A percentile compares a stretch with the other conserved stretches of the same genome.
Evolutionary conservation across 75 land plant genomes (phyloP).

Genomic region (Cryptomeria japonica): DNA sequence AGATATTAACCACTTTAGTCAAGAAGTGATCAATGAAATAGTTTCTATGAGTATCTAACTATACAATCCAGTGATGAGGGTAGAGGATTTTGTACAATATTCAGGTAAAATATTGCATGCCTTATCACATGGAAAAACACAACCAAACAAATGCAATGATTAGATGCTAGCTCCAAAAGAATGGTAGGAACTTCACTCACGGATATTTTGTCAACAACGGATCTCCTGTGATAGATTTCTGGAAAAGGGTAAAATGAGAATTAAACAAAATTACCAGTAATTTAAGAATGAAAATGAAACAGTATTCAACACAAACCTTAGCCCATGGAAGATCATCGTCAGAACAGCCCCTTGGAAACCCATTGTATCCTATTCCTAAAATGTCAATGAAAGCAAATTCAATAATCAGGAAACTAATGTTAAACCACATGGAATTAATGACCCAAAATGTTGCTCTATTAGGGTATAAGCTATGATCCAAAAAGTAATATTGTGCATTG

Average conservation of each 20-base stretch:
- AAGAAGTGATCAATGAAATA: neutral
- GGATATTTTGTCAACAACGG: conserved; percentile 91
- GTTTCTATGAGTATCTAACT: neutral
- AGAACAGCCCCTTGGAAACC: conserved; percentile 97
- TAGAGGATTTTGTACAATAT: neutral
- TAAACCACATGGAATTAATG: neutral
- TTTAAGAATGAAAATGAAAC: neutral
- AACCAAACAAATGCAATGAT: neutral
- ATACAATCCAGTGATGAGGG: neutral
- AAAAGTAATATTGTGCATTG: neutral
- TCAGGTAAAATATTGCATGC: neutral
- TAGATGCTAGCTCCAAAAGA: neutral
- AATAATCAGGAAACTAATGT: neutral
- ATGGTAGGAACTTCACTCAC: conserved; percentile 40
- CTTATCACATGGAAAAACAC: neutral
- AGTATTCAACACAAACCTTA: conserved; percentile 53
- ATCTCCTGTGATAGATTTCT: conserved; percentile 74
- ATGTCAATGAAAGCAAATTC: neutral
- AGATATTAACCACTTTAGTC: neutral
- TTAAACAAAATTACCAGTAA: neutral
- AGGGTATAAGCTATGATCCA: neutral
- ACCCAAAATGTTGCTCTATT: neutral
- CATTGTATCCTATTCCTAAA: conserved; percentile 95
- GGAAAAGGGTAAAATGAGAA: conserved; percentile 12
- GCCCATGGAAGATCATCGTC: conserved; percentile 99